A percentile compares a stretch with the other conserved stretches of the same genome.
phyloP scores from a whole-genome alignment of 768 basidiomycete species.

The Paxillus involutus region DNA sequence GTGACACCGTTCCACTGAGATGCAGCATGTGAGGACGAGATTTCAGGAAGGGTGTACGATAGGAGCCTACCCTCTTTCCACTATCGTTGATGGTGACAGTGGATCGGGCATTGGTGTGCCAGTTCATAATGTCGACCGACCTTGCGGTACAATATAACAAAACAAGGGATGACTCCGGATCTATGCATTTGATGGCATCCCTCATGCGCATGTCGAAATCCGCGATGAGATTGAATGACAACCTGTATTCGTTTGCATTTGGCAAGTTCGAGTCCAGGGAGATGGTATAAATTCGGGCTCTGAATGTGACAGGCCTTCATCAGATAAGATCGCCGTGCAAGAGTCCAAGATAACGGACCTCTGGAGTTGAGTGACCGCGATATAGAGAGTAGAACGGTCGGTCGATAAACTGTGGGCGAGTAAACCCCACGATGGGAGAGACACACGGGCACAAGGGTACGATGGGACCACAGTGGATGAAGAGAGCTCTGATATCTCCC shows the following conservation, averaged over 20 bases:
- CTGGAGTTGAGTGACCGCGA: slow-evolving; percentile 9
- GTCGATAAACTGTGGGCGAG: not conserved
- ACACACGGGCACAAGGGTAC: not conserved
- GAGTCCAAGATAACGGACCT: slow-evolving; percentile 8
- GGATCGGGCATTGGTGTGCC: slow-evolving; percentile 28
- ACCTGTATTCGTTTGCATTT: not conserved
- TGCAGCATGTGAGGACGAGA: not conserved
- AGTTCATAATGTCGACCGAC: slow-evolving; percentile 39
- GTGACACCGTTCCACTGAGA: slow-evolving; percentile 43
- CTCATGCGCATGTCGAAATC: slow-evolving; percentile 12
- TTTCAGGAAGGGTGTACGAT: not conserved
- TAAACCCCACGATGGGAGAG: slow-evolving; percentile 2
- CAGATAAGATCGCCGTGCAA: not conserved
- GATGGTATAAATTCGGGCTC: slow-evolving; percentile 13
- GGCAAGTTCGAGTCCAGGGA: slow-evolving; percentile 1
- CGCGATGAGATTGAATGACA: slow-evolving; percentile 3
- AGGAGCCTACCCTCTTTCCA: slow-evolving; percentile 33
- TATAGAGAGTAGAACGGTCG: slow-evolving; percentile 11
- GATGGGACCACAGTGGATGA: not conserved
- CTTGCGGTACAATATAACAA: slow-evolving; percentile 29
- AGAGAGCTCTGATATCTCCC: slow-evolving; percentile 7
- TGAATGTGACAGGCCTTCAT: not conserved
- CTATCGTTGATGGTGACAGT: slow-evolving; percentile 26
- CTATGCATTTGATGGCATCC: slow-evolving; percentile 36
- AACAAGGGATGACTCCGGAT: slow-evolving; percentile 30